Conservation (phyloP, 495 filamentous ascomycete species). For the Podospora pseudopauciseta region DNA sequence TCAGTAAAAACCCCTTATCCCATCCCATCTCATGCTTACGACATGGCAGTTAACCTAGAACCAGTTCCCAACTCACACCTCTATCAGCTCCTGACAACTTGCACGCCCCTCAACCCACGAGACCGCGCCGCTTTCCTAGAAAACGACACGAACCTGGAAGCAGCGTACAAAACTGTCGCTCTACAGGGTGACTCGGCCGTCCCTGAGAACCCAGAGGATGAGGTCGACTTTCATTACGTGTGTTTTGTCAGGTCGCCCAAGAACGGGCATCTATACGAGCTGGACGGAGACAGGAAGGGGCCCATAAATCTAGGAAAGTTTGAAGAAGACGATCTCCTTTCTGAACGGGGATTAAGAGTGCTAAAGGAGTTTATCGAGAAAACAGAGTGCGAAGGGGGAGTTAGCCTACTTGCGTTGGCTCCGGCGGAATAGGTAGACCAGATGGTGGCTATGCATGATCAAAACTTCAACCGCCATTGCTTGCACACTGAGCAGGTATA, state of each 20-base stretch:
- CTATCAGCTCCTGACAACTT: slow-evolving; percentile 29
- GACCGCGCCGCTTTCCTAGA: slow-evolving; percentile 63
- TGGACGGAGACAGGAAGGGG: slow-evolving; percentile 27
- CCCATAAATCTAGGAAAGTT: slow-evolving; percentile 7
- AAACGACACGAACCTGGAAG: slow-evolving; percentile 60
- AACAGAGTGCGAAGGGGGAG: not conserved
- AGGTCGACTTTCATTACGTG: slow-evolving; percentile 67
- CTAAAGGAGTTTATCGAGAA: not conserved
- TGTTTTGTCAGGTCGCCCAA: slow-evolving; percentile 56
- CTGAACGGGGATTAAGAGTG: not conserved
- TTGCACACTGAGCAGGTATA: too few relatives aligned
- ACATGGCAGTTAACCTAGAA: not conserved
- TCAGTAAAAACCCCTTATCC: not conserved
- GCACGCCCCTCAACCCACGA: slow-evolving; percentile 43
- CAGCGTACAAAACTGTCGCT: slow-evolving; percentile 61
- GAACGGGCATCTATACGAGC: slow-evolving; percentile 22
- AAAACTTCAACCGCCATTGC: too few relatives aligned
- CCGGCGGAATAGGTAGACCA: not conserved
- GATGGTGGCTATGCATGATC: too few relatives aligned
- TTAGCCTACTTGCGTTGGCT: not conserved
- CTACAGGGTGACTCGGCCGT: slow-evolving; percentile 60
- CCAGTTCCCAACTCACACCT: slow-evolving; percentile 16
- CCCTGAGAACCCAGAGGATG: slow-evolving; percentile 53
- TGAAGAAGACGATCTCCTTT: not conserved
- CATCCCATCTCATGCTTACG: not conserved